These are phyloP conservation scores for Neonectria coccinea DNA, from an alignment of 2,329 filamentous ascomycete species.

Conservation along the genomic window DNA sequence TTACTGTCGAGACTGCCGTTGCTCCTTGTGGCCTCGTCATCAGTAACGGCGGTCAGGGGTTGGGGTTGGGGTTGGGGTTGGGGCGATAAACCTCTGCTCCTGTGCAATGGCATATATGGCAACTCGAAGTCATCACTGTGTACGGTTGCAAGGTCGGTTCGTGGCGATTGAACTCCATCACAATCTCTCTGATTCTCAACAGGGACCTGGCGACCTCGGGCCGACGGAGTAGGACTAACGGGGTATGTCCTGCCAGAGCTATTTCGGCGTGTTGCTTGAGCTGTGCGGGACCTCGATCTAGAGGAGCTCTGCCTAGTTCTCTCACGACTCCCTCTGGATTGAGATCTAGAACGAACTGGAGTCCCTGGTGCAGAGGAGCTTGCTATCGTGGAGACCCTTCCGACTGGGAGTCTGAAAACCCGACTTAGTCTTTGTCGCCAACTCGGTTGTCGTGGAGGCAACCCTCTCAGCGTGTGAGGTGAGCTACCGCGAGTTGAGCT, in stretches of 20 bases:
- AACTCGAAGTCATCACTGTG: conserved; percentile 52
- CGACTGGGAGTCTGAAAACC: conserved; percentile 46
- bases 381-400: conserved; percentile 52
- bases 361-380: conserved; percentile 43
- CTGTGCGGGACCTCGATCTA: not conserved
- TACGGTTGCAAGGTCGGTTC: conserved; percentile 51
- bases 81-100: not conserved
- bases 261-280: not conserved
- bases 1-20: conserved; percentile 14
- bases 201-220: not conserved
- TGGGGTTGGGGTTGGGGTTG: not conserved
- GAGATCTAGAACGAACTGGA: conserved; percentile 14
- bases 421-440: conserved; percentile 47
- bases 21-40: not conserved
- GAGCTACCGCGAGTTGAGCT: not conserved
- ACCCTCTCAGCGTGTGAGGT: conserved; percentile 8
- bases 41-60: not conserved
- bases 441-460: conserved; percentile 33
- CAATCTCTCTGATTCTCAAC: not conserved
- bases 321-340: not conserved
- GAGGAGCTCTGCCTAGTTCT: conserved; percentile 4
- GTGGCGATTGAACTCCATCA: conserved; percentile 37
- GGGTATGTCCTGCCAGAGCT: not conserved
- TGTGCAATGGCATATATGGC: conserved; percentile 3
- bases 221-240: not conserved